A percentile compares a stretch with the other conserved stretches of the same genome.
Evolutionary conservation across 1,139 yeast species (phyloP).

Genomic region (Blastobotrys buckinghamii): DNA sequence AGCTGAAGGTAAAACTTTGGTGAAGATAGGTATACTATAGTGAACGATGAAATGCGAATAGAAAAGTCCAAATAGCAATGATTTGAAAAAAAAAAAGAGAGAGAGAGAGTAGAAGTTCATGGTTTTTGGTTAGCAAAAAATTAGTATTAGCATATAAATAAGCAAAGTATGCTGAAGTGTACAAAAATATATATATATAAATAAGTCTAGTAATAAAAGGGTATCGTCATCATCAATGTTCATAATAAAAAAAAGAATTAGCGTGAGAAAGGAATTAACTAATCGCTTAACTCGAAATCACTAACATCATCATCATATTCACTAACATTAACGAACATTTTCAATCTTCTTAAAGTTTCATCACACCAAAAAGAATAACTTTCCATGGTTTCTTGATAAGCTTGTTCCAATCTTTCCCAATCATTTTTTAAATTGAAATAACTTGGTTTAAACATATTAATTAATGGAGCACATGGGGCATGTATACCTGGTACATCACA

Average conservation of each 20-base stretch:
- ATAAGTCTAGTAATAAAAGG: not conserved
- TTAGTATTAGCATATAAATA: too few relatives aligned
- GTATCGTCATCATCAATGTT: too few relatives aligned
- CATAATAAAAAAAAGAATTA: not conserved
- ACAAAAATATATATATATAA: too few relatives aligned
- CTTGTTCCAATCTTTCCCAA: conserved; percentile 1
- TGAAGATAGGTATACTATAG: too few relatives aligned
- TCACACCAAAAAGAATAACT: conserved; percentile 6
- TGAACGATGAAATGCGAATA: too few relatives aligned
- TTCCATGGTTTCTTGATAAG: conserved; percentile 3
- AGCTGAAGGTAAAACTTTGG: too few relatives aligned
- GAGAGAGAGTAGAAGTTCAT: too few relatives aligned
- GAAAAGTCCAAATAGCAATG: too few relatives aligned
- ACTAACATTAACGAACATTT: not conserved
- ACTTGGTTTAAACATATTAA: not conserved
- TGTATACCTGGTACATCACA: conserved; percentile 1
- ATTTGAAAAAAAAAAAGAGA: too few relatives aligned
- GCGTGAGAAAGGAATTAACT: not conserved
- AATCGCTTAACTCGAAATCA: not conserved
- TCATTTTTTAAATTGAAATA: not conserved
- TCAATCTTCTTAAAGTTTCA: not conserved
- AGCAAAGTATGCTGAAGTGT: too few relatives aligned
- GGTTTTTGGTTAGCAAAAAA: too few relatives aligned
- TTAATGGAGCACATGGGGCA: conserved; percentile 9
- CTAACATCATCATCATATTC: conserved; percentile 3